Conservation (phyloP, 495 filamentous ascomycete species). For the Daldinia loculata region DNA sequence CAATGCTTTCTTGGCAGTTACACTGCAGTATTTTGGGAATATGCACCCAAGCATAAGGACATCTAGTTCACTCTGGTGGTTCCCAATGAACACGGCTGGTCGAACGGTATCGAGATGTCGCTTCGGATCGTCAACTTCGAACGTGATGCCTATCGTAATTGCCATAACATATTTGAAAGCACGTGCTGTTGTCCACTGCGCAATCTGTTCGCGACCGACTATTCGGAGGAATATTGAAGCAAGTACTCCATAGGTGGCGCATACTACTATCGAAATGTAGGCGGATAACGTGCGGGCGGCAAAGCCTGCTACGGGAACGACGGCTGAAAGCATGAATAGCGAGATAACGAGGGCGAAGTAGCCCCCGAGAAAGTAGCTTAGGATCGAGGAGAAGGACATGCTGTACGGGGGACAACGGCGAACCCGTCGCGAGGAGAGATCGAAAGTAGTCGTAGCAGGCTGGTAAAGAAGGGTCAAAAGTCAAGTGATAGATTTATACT, state of each 20-base stretch:
- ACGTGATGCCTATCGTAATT: conserved; percentile 77
- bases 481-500: conserved; percentile 14
- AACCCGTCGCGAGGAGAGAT: conserved; percentile 5
- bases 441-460: neutral
- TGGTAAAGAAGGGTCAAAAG: conserved; percentile 2
- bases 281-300: conserved; percentile 75
- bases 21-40: conserved; percentile 90
- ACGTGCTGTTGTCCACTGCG: conserved; percentile 86
- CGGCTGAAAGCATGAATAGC: conserved; percentile 63
- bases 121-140: conserved; percentile 74
- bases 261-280: conserved; percentile 70
- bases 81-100: conserved; percentile 90
- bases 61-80: conserved; percentile 95
- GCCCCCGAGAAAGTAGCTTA: conserved; percentile 64
- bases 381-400: conserved; percentile 50
- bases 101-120: conserved; percentile 69
- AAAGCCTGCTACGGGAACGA: conserved; percentile 69
- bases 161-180: conserved; percentile 85
- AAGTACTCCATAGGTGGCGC: conserved; percentile 80
- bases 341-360: conserved; percentile 67
- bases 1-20: conserved; percentile 91
- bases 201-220: conserved; percentile 73
- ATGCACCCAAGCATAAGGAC: conserved; percentile 86
- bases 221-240: conserved; percentile 76
- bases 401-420: conserved; percentile 27